Base-by-base conservation (phyloP, 768 basidiomycete species). In the Lentinus brumalis region DNA sequence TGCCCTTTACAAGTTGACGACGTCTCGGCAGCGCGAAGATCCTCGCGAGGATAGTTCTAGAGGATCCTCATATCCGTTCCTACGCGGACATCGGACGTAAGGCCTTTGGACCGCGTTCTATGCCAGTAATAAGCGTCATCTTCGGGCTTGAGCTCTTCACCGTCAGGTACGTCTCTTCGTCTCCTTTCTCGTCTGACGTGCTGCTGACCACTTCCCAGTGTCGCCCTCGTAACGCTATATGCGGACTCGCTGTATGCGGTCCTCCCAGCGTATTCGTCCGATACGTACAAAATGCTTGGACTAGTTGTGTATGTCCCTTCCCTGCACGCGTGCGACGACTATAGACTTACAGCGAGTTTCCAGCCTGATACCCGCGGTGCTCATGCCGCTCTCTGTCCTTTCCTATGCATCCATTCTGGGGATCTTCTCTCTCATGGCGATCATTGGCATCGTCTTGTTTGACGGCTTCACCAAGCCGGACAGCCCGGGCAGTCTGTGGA, bases 131-230 rank as follows among this genome's bases (percentile, higher is more conserved):
- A 54, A 86, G 85, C 63, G 55, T 80, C 7, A 78, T 96, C 64
- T 96, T 97, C 72, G 94, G 92, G 65, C 77, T 96, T 9, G 95
- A 97, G 72, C 73, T 94, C 8, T 95, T 96, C 70, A 85, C 92
- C 40, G 81, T 96, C 29, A 84, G 88, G 91, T 90, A 55, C 30
- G 79, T 69, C 12, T 32, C 9, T 46, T 62, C 18, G 49, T 31
- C 7, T 9, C 14, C 10, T 30, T 26, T 29, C 2, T 12, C 18
- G 11, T 6, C 8, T 9, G 2, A 51, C 10, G 45, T 16, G 30
- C 47, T 7, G 6, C 8, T n/a, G 18, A 59, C 15, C 56, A 16
- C 15, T 47, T 5, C 14, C 47, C 53, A 92, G 90, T 62, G 92
- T 97, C 35, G 83, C 94, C 52, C 82, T 96, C n/a, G 84, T 97